Conservation (phyloP, 495 filamentous ascomycete genomes). For the Penicillium salamii region DNA sequence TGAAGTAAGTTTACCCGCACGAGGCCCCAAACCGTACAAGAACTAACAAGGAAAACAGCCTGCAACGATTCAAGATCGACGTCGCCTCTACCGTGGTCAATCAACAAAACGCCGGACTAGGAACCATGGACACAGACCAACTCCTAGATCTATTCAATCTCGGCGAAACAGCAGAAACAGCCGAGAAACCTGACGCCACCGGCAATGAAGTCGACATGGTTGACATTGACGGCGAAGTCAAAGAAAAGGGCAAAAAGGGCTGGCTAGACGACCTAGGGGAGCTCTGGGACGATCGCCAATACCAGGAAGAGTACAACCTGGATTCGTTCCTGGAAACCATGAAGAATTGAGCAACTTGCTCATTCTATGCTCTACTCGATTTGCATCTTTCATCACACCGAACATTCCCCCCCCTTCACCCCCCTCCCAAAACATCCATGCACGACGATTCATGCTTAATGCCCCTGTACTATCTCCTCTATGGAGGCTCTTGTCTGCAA, state of each 20-base stretch:
- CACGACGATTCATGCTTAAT: conserved; percentile 12
- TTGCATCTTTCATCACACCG: background rate
- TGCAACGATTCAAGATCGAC: conserved; percentile 99
- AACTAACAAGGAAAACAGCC: conserved; percentile 47
- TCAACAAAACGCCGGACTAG: conserved; percentile 94
- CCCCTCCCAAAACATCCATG: no score
- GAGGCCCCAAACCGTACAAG: background rate
- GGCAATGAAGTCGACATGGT: conserved; percentile 88
- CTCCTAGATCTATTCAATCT: conserved; percentile 96
- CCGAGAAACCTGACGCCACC: conserved; percentile 55
- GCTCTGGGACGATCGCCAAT: conserved; percentile 93
- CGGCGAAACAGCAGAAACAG: conserved; percentile 69
- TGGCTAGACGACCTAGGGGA: conserved; percentile 92
- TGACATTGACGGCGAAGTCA: conserved; percentile 85
- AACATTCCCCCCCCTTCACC: background rate
- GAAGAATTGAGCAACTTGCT: conserved; percentile 49
- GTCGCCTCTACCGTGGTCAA: conserved; percentile 97
- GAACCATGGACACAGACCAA: conserved; percentile 97
- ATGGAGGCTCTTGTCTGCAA: conserved; percentile 9
- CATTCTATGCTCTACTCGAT: background rate
- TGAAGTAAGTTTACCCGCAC: conserved; percentile 58
- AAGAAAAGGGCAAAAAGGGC: conserved; percentile 94
- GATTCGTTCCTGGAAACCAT: conserved; percentile 90
- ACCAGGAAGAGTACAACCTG: conserved; percentile 94
- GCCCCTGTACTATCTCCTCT: conserved; percentile 8